Conservation (phyloP, 306 rosid species). For the Cicer judaicum region DNA sequence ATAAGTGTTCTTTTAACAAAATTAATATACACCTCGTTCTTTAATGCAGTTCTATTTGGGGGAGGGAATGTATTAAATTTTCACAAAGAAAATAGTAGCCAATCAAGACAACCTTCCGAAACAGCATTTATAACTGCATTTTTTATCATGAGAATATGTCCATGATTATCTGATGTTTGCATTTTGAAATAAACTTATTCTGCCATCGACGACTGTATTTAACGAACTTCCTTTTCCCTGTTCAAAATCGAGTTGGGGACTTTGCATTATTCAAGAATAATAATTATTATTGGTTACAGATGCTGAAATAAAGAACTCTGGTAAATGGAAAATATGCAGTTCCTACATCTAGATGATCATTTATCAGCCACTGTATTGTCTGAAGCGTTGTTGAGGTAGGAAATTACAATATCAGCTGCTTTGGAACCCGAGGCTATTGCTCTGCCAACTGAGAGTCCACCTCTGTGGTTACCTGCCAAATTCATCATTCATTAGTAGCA, state of each 20-base stretch:
- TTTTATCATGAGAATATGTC: no score
- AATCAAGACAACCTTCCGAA: no score
- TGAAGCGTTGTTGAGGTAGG: slow-evolving; percentile 71
- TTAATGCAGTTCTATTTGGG: no score
- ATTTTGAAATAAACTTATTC: slow-evolving; percentile 4
- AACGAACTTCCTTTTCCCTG: slow-evolving; percentile 35
- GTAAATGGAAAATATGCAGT: slow-evolving; percentile 25
- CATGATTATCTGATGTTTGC: background rate
- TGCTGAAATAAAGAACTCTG: slow-evolving; percentile 31
- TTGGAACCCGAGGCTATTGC: slow-evolving; percentile 86
- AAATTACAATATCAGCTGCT: slow-evolving; percentile 88
- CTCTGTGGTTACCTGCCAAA: slow-evolving; percentile 75
- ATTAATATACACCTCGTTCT: no score
- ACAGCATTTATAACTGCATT: no score
- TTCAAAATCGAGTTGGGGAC: slow-evolving; percentile 26
- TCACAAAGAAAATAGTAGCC: no score
- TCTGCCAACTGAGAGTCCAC: slow-evolving; percentile 89
- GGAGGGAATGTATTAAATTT: no score
- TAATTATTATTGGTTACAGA: slow-evolving; percentile 24
- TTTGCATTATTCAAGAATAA: slow-evolving; percentile 4
- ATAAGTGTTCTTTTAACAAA: no score
- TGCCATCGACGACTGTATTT: background rate
- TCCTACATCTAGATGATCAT: slow-evolving; percentile 38
- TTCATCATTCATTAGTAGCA: slow-evolving; percentile 26
- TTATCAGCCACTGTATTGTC: slow-evolving; percentile 44